Conservation (phyloP, 371 early-diverging fungal genomes). For the Apophysomyces sp. region DNA sequence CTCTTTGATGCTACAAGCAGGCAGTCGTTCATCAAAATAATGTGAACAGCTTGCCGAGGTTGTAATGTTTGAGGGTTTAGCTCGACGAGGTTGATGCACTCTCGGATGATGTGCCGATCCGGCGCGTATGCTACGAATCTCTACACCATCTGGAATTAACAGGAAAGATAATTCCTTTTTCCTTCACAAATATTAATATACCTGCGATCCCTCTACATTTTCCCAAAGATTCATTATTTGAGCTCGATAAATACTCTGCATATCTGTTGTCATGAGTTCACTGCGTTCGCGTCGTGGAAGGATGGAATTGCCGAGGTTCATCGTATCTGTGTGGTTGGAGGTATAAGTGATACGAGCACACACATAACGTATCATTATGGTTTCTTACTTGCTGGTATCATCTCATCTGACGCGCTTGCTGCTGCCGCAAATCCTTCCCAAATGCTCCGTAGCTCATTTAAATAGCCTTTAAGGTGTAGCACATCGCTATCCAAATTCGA, state of each 20-base stretch:
- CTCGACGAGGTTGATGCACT: slow-evolving; percentile 75
- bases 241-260: slow-evolving; percentile 58
- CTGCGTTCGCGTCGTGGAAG: slow-evolving; percentile 33
- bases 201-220: slow-evolving; percentile 78
- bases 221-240: slow-evolving; percentile 75
- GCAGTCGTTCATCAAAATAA: slow-evolving; percentile 81
- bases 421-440: slow-evolving; percentile 60
- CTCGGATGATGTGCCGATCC: slow-evolving; percentile 77
- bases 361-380: not conserved
- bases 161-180: not conserved
- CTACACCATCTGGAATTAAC: slow-evolving; percentile 21
- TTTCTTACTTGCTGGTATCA: slow-evolving; percentile 2
- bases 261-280: slow-evolving; percentile 48
- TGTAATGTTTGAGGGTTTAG: slow-evolving; percentile 76
- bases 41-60: slow-evolving; percentile 72
- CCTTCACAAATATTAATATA: no score
- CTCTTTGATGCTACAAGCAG: slow-evolving; percentile 77
- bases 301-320: slow-evolving; percentile 8
- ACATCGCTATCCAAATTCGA: slow-evolving; percentile 78
- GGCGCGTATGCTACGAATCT: slow-evolving; percentile 76
- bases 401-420: slow-evolving; percentile 33
- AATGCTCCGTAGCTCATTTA: slow-evolving; percentile 68
- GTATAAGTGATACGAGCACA: no score
- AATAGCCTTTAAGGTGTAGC: slow-evolving; percentile 61
- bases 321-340: not conserved